Percentiles rank a stretch among this genome's conserved stretches.
These are phyloP conservation scores for Suaeda aralocaspica DNA, from an alignment of 148 eudicot genomes.

Conservation along the genomic window DNA sequence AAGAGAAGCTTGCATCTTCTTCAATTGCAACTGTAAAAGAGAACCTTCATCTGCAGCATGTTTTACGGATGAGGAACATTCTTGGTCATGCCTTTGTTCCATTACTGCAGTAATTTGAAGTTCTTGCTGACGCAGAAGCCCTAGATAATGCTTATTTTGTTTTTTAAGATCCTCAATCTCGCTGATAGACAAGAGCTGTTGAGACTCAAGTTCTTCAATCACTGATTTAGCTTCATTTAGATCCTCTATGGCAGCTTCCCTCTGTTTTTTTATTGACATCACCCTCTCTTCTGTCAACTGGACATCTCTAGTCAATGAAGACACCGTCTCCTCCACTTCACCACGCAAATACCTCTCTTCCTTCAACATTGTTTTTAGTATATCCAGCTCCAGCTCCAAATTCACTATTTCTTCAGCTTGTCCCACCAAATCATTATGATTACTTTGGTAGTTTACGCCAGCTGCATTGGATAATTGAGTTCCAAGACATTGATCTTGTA, in stretches of 20 bases:
- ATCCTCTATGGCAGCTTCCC: constrained; percentile 49
- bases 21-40: constrained; percentile 52
- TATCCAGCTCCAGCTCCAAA: constrained; percentile 80
- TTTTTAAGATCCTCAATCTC: constrained; percentile 72
- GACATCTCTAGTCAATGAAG: constrained; percentile 43
- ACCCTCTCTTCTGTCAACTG: constrained; percentile 47
- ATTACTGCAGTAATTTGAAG: constrained; percentile 47
- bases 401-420: constrained; percentile 54
- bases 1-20: constrained; percentile 85
- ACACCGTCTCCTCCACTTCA: constrained; percentile 39
- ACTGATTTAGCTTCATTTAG: constrained; percentile 64
- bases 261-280: constrained; percentile 36
- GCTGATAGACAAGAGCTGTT: constrained; percentile 52
- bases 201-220: constrained; percentile 78
- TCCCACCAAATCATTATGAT: constrained; percentile 23
- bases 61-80: constrained; percentile 28
- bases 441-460: constrained; percentile 20
- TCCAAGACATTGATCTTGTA: constrained; percentile 35
- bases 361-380: constrained; percentile 67
- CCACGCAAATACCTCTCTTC: constrained; percentile 60
- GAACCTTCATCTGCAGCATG: constrained; percentile 41
- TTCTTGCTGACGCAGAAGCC: constrained; percentile 49
- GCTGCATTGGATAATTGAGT: constrained; percentile 24
- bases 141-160: constrained; percentile 33
- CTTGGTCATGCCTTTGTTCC: constrained; percentile 35